Evolutionary conservation across 257 asterid species (phyloP), one percentile per base, ranked within the genome.

Genomic region (Nicotiana obtusifolia): DNA sequence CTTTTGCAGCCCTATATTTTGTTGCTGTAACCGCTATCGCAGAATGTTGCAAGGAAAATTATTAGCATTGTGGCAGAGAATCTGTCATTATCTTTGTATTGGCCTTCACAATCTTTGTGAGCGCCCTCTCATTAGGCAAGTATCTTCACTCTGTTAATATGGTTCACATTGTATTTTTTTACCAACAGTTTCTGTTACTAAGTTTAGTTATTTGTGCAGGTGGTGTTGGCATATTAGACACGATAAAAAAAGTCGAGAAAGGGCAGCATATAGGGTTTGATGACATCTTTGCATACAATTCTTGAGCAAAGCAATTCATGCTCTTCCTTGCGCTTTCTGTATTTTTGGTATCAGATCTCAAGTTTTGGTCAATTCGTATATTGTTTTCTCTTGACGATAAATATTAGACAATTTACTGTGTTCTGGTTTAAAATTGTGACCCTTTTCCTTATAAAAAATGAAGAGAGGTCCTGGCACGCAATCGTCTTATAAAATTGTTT

Each of bases 71-170:
- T 90, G 6, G 92, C 24, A 86, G 97, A 77, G 93, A 93, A 64
- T 92, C 97, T 33, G 56, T 90, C 61, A 89, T 92, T 83, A 88
- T 92, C 88, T 91, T 91, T 76, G 86, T 91, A 22, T 81, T 41
- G 49, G 49, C 49, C 3, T 41, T 41, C 13, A 41, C 49, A 41
- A 41, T 41, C 49, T 41, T 41, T 41, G 11, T 41, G 13, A 41
- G 49, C 49, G 49, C 49, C 13, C 49, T 41, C 49, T 8, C 49
- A 8, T 41, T 9, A 41, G 49, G 13, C 49, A 41, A 41, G 49
- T 8, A 41, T 41, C 3, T 9, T 41, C 49, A 41, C 49, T 41
- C 11, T 41, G 49, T 41, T 41, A 41, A 8, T 41, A 41, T 41
- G 88, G 89, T 92, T 92, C 49, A 87, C 85, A 87, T 85, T 77